A percentile compares a stretch with the other conserved stretches of the same genome.
These are phyloP conservation scores for Komagataella populi DNA, from an alignment of 805 yeast genomes.

Conservation along the genomic window DNA sequence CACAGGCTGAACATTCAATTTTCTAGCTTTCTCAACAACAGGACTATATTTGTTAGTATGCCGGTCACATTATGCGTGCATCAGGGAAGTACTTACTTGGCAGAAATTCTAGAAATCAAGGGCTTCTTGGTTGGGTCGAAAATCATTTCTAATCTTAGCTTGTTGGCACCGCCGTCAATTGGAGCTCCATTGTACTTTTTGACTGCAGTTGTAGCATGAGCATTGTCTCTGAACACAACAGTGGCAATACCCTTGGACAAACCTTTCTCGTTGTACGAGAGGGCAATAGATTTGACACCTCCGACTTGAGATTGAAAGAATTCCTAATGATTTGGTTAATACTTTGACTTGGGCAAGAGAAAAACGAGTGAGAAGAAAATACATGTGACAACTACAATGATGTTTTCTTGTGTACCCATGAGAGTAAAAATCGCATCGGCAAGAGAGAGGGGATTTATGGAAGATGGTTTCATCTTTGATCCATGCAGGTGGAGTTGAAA, in stretches of 20 bases:
- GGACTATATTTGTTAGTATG: constrained; percentile 3
- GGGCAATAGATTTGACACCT: constrained; percentile 55
- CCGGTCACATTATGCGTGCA: not conserved
- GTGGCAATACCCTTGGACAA: constrained; percentile 88
- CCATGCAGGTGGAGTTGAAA: not conserved
- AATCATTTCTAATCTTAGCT: constrained; percentile 67
- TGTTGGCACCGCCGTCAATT: constrained; percentile 74
- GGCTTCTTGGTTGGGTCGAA: constrained; percentile 75
- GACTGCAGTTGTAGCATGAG: constrained; percentile 67
- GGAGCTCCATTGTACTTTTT: constrained; percentile 85
- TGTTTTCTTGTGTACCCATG: not conserved
- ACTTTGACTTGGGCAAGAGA: not conserved
- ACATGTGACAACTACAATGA: not conserved
- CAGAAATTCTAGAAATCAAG: constrained; percentile 58
- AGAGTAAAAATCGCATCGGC: not conserved
- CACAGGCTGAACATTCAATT: constrained; percentile 8
- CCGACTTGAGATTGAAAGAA: constrained; percentile 84
- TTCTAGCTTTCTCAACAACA: constrained; percentile 5
- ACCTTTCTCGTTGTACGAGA: constrained; percentile 79
- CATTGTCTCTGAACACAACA: constrained; percentile 55
- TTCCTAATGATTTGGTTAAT: constrained; percentile 35
- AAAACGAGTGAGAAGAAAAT: not conserved
- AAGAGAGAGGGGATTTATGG: not conserved
- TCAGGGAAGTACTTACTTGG: constrained; percentile 18
- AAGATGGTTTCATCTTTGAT: not conserved